These are phyloP conservation scores for Prunus dulcis DNA, from an alignment of 306 rosid genomes.

Conservation along the genomic window DNA sequence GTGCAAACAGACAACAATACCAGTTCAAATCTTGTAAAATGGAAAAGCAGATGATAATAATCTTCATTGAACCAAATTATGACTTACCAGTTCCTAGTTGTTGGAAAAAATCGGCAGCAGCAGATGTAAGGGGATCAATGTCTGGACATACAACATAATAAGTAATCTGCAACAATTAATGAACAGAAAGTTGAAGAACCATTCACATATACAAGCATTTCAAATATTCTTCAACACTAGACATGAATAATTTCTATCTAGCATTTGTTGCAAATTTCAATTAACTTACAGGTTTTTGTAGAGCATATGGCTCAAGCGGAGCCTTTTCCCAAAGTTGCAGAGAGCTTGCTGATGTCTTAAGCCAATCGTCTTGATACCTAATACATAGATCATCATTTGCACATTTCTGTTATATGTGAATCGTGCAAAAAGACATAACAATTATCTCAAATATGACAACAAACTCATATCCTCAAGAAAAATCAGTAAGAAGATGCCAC, in stretches of 20 bases:
- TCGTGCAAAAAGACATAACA: neutral
- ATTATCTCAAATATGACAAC: neutral
- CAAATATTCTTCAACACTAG: conserved; percentile 7
- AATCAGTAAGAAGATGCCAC: neutral
- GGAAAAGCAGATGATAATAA: neutral
- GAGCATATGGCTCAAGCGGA: conserved; percentile 95
- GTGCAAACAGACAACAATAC: neutral
- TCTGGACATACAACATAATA: conserved; percentile 89
- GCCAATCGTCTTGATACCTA: conserved; percentile 99
- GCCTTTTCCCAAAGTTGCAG: conserved; percentile 95
- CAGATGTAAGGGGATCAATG: conserved; percentile 90
- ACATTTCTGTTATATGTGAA: neutral
- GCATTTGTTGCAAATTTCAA: conserved; percentile 15
- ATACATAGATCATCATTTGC: conserved; percentile 17
- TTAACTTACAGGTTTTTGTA: conserved; percentile 77
- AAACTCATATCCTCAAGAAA: neutral
- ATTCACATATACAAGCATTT: conserved; percentile 16
- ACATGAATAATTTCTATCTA: conserved; percentile 11
- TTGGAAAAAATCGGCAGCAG: conserved; percentile 94
- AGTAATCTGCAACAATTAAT: conserved; percentile 65
- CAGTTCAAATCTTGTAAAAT: neutral
- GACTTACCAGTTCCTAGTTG: conserved; percentile 93
- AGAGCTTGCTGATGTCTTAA: conserved; percentile 79
- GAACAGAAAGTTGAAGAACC: conserved; percentile 9
- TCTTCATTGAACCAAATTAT: neutral